A percentile compares a stretch with the other conserved stretches of the same genome.
Evolutionary conservation across 306 rosid genomes (phyloP).

Genomic region (Malus asiatica): DNA sequence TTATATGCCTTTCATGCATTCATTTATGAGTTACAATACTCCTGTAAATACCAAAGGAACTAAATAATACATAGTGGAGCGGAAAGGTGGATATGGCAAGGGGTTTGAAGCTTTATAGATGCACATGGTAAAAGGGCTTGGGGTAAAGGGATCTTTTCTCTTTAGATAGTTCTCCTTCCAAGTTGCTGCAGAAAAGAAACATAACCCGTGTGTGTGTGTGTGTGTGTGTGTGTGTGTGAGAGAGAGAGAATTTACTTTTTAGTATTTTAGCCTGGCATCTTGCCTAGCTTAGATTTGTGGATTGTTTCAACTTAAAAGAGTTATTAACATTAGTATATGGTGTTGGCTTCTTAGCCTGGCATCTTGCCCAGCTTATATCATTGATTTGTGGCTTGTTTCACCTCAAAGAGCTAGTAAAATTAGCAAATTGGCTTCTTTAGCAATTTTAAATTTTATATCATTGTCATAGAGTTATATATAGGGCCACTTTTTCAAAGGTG

Average conservation of each 20-base stretch:
- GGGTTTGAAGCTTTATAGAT: background rate
- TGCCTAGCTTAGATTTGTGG: background rate
- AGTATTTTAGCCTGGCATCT: background rate
- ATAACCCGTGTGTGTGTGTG: background rate
- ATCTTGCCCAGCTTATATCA: background rate
- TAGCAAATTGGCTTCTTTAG: constrained; percentile 8
- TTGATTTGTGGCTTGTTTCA: background rate
- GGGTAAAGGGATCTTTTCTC: background rate
- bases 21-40: too few relatives aligned
- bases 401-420: background rate
- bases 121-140: constrained; percentile 4
- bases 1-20: too few relatives aligned
- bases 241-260: background rate
- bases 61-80: background rate
- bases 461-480: background rate
- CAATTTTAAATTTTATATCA: background rate
- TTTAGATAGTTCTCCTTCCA: constrained; percentile 17
- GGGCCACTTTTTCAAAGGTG: constrained; percentile 20
- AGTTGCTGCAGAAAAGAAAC: constrained; percentile 1
- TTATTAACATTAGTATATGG: background rate
- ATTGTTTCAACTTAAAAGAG: background rate
- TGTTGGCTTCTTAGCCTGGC: constrained; percentile 3
- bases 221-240: background rate
- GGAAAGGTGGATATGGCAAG: background rate
- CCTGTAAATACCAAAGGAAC: too few relatives aligned